These are phyloP conservation scores for Podospora australis DNA, from an alignment of 495 filamentous ascomycete species.

Conservation along the genomic window DNA sequence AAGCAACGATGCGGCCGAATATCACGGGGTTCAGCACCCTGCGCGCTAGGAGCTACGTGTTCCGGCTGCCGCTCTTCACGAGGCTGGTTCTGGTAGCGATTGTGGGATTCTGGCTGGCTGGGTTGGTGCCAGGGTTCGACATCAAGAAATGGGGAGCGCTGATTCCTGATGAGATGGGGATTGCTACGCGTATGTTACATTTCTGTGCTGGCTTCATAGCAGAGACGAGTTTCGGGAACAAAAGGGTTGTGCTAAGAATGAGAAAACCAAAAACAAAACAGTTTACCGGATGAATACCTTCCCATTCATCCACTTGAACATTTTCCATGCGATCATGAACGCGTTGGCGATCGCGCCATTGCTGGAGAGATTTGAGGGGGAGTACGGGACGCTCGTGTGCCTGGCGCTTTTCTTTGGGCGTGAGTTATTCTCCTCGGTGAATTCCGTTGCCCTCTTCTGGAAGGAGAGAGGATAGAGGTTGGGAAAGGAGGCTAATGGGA, in stretches of 20 bases:
- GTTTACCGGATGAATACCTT: conserved; percentile 93
- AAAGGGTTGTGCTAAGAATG: conserved; percentile 3
- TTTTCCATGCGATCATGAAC: conserved; percentile 78
- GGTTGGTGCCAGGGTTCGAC: conserved; percentile 60
- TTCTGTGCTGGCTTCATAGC: no score
- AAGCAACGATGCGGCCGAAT: conserved; percentile 15
- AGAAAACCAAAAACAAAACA: conserved; percentile 30
- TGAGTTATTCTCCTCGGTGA: conserved; percentile 43
- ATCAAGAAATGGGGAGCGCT: conserved; percentile 69
- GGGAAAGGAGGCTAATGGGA: neutral
- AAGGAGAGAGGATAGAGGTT: neutral
- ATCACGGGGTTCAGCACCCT: conserved; percentile 29
- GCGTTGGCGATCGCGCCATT: conserved; percentile 72
- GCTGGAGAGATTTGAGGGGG: conserved; percentile 87
- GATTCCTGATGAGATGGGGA: conserved; percentile 64
- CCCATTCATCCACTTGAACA: conserved; percentile 74
- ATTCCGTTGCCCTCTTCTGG: neutral
- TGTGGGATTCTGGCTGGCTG: conserved; percentile 58
- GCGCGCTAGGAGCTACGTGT: conserved; percentile 57
- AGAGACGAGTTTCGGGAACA: no score
- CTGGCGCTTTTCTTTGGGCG: conserved; percentile 81
- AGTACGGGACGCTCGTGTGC: conserved; percentile 83
- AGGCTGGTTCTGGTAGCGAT: conserved; percentile 66
- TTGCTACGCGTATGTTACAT: conserved; percentile 67
- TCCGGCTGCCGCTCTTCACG: conserved; percentile 83